Base-by-base conservation (phyloP, 257 asterid genomes). In the Linderniella brevidens region DNA sequence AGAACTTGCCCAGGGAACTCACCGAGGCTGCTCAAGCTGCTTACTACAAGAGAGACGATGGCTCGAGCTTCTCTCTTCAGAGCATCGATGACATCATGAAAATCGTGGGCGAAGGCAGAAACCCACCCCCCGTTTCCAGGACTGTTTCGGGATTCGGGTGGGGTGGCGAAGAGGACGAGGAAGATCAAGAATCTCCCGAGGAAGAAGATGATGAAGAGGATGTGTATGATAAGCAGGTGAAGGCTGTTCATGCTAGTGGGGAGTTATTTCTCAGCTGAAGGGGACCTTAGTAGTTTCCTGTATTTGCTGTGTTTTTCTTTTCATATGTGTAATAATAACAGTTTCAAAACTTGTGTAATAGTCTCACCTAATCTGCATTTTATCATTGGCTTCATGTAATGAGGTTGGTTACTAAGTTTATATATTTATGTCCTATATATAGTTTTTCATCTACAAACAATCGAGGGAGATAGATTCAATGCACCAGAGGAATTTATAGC, bases 231-330 rank as follows among this genome's bases (percentile, higher is more conserved):
- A 75, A 55, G 64, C 90, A 70, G 41, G 79, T 78, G 19, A 81
- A 78, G 65, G 64, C 60, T 51, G 83, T 69, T 47, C 93, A 68
- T 60, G 93, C 86, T 36, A 81, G 93, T 62, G 87, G 93, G 58
- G 86, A 80, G 55, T 74, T 71, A 54, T 60, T 60, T 51, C 53
- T 69, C 53, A 58, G 51, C 11, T 73, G 37, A 55, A 43, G 10
- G 39, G 3, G 9, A 13, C 48, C 9, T 12, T 13, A 8, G n/a
- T n/a, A 13, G 48, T 3, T 43, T 11, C 48, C 17, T 8, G 14
- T 4, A 12, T 1, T 13, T 43, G 48, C 14, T n/a, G n/a, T n/a
- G n/a, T n/a, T n/a, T n/a, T n/a, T n/a, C n/a, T n/a, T n/a, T n/a
- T 25, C 32, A 25, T 3, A 25, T 25, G 6, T 25, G 6, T 25